phyloP scores from a whole-genome alignment of 768 basidiomycete genomes.

The Lyophyllum decastes region DNA sequence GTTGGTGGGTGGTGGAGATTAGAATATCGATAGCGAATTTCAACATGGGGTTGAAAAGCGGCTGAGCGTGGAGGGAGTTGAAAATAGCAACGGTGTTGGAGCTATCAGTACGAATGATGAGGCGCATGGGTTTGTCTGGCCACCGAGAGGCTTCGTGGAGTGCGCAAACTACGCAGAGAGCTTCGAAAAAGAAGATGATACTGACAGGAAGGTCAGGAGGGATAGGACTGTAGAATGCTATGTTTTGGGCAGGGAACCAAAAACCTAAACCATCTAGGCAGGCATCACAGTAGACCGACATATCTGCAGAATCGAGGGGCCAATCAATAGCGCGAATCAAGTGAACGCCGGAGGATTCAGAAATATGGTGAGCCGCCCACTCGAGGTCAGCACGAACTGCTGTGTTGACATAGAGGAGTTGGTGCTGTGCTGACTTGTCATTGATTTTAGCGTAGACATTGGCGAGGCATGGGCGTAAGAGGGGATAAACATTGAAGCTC shows the following conservation, averaged over 20 bases:
- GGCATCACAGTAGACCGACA: slow-evolving; percentile 23
- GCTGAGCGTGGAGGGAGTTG: slow-evolving; percentile 5
- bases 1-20: slow-evolving; percentile 4
- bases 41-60: slow-evolving; percentile 19
- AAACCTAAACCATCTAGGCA: slow-evolving; percentile 22
- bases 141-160: slow-evolving; percentile 9
- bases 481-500: slow-evolving; percentile 35
- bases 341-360: slow-evolving; percentile 15
- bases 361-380: slow-evolving; percentile 30
- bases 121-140: not conserved
- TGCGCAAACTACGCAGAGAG: slow-evolving; percentile 20
- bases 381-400: slow-evolving; percentile 21
- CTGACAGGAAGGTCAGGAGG: not conserved
- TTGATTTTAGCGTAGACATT: slow-evolving; percentile 31
- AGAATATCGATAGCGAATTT: slow-evolving; percentile 16
- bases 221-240: slow-evolving; percentile 14
- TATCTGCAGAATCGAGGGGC: slow-evolving; percentile 12
- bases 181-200: slow-evolving; percentile 28
- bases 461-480: slow-evolving; percentile 27
- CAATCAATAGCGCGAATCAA: slow-evolving; percentile 22
- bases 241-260: slow-evolving; percentile 16
- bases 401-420: slow-evolving; percentile 26
- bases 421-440: slow-evolving; percentile 13
- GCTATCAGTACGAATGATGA: slow-evolving; percentile 26
- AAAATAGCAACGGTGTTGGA: slow-evolving; percentile 24